These are phyloP conservation scores for Coemansia sp. DNA, from an alignment of 192 early-diverging fungal genomes.

Conservation along the genomic window DNA sequence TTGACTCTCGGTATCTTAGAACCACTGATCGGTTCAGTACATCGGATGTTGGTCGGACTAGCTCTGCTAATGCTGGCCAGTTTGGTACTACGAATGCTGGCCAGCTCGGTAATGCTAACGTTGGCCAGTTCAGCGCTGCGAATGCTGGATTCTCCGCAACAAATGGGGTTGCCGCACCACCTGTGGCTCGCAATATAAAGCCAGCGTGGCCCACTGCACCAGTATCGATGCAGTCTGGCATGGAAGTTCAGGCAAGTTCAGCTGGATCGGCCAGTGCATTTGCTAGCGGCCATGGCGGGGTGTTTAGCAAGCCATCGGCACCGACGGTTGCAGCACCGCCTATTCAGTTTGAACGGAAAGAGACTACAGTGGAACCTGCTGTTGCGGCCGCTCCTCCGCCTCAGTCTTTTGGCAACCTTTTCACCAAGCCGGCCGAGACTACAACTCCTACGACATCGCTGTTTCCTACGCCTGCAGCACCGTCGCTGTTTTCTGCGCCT, in stretches of 20 bases:
- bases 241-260: background rate
- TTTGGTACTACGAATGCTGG: no score
- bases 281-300: constrained; percentile 17
- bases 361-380: background rate
- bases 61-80: no score
- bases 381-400: background rate
- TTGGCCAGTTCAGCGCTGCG: no score
- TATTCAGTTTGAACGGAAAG: background rate
- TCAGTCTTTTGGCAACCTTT: background rate
- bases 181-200: background rate
- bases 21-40: background rate
- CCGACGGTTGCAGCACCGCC: background rate
- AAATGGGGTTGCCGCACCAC: background rate
- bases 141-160: no score
- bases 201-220: background rate
- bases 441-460: background rate
- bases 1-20: constrained; percentile 19
- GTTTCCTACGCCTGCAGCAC: background rate
- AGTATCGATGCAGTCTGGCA: background rate
- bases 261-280: constrained; percentile 23
- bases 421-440: background rate
- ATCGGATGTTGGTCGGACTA: background rate
- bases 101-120: no score
- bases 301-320: constrained; percentile 1
- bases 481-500: background rate